Base-by-base conservation (phyloP, 75 land plant species). In the Sequoia sempervirens region DNA sequence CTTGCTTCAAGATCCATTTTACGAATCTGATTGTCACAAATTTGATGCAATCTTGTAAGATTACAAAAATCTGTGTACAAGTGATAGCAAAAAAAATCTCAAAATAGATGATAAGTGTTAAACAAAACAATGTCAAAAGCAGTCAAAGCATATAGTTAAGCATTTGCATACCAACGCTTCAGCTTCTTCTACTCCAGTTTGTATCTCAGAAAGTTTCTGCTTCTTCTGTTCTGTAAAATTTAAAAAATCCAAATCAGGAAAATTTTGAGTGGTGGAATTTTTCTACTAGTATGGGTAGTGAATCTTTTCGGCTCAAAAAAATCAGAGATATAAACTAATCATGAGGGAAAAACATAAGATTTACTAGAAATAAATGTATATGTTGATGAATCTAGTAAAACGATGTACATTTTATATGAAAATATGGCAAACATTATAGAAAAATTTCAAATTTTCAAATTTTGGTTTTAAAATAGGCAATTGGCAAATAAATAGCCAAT, bases 1-100 rank as follows among this genome's bases (percentile, higher is more conserved):
- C 96, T 87, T 34, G 96, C 96, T 85, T 94, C 96, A 81, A 94
- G 85, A 83, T 94, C 96, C 96, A 94, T 94, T 88, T 90, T 92
- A 68, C 94, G 86, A 83, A 94, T 94, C 96, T 94, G 85, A 8
- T 81, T 52, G 40, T 17, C 40, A 80, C 7, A 50, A 5, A 54
- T 81, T 81, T 47, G 13, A 81, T 28, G 32, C 13, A 36, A 54
- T 81, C 20, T 53, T 45, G 47, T 47, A 34, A 81, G 23, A 52
- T 45, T 26, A 78, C n/a, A 40, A 5, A 78, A 9, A 78, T 78
- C 47, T 28, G 14, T 45, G 50, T 41, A 78, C 26, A 78, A 45
- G 45, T n/a, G 7, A 78, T 78, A 45, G 41, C 15, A n/a, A 47
- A 47, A 47, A 45, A 8, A 11, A 45, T 45, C 12, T 12, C 14